A percentile compares a stretch with the other conserved stretches of the same genome.
phyloP scores from a whole-genome alignment of 192 early-diverging fungal genomes.

The Endogone sp. region DNA sequence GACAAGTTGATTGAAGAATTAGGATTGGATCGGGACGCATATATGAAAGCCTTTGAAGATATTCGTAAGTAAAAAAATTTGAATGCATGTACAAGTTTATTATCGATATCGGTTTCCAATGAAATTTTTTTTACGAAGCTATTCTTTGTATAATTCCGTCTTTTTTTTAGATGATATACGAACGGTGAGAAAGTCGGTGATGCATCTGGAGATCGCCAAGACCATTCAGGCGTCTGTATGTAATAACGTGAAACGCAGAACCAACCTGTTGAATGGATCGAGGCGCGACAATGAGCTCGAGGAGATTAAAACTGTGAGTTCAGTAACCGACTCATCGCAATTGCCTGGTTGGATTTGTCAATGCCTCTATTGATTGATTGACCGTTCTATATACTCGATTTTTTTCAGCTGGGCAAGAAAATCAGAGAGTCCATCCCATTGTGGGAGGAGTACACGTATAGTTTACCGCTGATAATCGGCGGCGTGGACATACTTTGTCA shows the following conservation, averaged over 20 bases:
- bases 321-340: not conserved
- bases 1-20: not conserved
- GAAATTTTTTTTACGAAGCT: not conserved
- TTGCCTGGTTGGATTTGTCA: not conserved
- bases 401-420: not conserved
- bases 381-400: not conserved
- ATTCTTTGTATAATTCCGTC: not conserved
- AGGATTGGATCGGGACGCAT: not conserved
- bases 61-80: not conserved
- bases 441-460: not conserved
- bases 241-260: not conserved
- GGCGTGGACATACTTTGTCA: not conserved
- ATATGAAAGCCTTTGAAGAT: not conserved
- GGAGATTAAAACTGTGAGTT: not conserved
- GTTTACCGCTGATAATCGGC: not conserved
- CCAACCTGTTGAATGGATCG: too few relatives aligned
- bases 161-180: not conserved
- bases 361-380: not conserved
- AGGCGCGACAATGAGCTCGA: not conserved
- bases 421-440: not conserved
- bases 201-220: not conserved
- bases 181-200: not conserved
- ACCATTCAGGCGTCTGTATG: not conserved
- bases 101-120: too few relatives aligned
- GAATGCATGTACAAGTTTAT: not conserved